Conservation (phyloP, 768 basidiomycete species). For the Tephrocybe sp. region DNA sequence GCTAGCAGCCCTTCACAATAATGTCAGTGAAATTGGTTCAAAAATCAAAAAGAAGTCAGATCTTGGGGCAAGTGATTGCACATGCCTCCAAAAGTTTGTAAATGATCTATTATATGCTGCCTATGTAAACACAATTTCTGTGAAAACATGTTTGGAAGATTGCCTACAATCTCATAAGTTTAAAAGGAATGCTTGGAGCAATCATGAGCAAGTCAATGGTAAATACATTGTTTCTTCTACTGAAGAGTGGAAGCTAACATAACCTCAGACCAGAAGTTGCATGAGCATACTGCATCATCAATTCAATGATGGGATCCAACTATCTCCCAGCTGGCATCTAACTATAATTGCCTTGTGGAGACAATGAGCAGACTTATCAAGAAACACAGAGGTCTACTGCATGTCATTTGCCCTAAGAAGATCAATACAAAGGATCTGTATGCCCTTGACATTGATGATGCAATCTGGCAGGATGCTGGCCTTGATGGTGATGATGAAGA, state of each 20-base stretch:
- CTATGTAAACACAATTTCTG: constrained; percentile 21
- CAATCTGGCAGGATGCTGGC: constrained; percentile 35
- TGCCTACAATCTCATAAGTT: constrained; percentile 23
- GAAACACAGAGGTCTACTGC: constrained; percentile 18
- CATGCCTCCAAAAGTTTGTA: neutral
- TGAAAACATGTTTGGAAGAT: constrained; percentile 24
- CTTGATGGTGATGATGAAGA: constrained; percentile 18
- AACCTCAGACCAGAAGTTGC: constrained; percentile 22
- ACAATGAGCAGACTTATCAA: constrained; percentile 21
- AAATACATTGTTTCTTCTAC: neutral
- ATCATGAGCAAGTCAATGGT: constrained; percentile 21
- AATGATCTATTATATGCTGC: constrained; percentile 5
- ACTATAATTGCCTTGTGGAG: constrained; percentile 29
- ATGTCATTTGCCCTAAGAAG: constrained; percentile 20
- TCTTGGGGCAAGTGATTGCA: neutral
- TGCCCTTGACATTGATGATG: constrained; percentile 34
- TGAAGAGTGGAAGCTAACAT: neutral
- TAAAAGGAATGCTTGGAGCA: constrained; percentile 23
- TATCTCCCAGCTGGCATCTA: constrained; percentile 20
- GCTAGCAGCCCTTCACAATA: no score
- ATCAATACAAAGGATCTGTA: constrained; percentile 25
- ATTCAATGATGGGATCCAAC: constrained; percentile 26
- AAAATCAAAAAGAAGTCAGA: neutral
- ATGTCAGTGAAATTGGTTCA: no score
- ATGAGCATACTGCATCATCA: constrained; percentile 24